phyloP scores from a whole-genome alignment of 2,329 filamentous ascomycete species.

The Fusarium sp. region DNA sequence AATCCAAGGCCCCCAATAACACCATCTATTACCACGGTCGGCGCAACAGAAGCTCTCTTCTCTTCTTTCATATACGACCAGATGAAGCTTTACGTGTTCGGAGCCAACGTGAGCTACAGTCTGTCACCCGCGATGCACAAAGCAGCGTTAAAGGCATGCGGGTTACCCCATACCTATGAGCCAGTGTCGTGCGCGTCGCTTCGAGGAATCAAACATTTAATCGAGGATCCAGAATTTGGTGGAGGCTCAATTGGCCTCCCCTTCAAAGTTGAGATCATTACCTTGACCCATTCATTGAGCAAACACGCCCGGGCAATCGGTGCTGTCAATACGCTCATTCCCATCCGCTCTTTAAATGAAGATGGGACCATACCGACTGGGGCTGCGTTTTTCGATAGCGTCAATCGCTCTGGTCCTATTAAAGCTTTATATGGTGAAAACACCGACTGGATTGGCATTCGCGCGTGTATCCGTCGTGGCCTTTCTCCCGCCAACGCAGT shows the following conservation, averaged over 20 bases:
- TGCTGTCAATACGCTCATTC: slow-evolving; percentile 80
- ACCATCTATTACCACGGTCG: slow-evolving; percentile 66
- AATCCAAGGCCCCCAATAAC: slow-evolving; percentile 41
- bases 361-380: slow-evolving; percentile 69
- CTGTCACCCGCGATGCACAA: slow-evolving; percentile 84
- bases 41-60: slow-evolving; percentile 74
- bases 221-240: slow-evolving; percentile 75
- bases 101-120: slow-evolving; percentile 78
- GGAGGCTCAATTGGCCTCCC: slow-evolving; percentile 79
- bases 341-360: slow-evolving; percentile 70
- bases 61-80: slow-evolving; percentile 74
- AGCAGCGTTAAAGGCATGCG: slow-evolving; percentile 73
- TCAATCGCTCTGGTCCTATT: slow-evolving; percentile 72
- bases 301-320: slow-evolving; percentile 80
- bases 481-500: slow-evolving; percentile 78
- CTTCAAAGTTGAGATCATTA: slow-evolving; percentile 80
- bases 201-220: slow-evolving; percentile 71
- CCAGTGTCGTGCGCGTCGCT: slow-evolving; percentile 72
- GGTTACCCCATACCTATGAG: slow-evolving; percentile 76
- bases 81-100: slow-evolving; percentile 79
- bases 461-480: slow-evolving; percentile 77
- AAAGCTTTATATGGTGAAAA: slow-evolving; percentile 81
- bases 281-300: slow-evolving; percentile 75
- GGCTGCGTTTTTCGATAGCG: slow-evolving; percentile 62
- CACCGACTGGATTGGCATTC: slow-evolving; percentile 84